Percentiles rank a stretch among this genome's conserved stretches.
Conservation (phyloP, 2,329 filamentous ascomycete genomes). For the Trichophyton benhamiae region DNA sequence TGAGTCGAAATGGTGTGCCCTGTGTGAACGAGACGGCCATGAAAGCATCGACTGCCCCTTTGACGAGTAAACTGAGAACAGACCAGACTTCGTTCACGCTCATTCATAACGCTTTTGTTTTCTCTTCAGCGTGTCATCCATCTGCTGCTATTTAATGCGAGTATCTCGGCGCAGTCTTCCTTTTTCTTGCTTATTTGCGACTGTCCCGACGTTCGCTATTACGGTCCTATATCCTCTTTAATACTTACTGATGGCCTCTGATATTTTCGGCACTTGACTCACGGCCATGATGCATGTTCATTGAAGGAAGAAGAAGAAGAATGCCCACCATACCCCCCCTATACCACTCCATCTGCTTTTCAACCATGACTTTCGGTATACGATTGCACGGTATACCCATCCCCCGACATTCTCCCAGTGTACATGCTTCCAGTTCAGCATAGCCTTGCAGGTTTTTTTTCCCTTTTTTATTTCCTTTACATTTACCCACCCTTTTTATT, state of each 20-base stretch:
- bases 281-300: neutral
- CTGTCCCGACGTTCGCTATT: neutral
- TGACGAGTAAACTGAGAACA: slow-evolving; percentile 47
- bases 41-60: slow-evolving; percentile 92
- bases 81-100: neutral
- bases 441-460: neutral
- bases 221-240: neutral
- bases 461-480: neutral
- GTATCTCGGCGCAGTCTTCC: neutral
- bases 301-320: neutral
- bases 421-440: slow-evolving; percentile 2
- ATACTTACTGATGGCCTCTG: neutral
- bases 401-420: neutral
- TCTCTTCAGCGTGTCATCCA: neutral
- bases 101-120: neutral
- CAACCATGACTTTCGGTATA: neutral
- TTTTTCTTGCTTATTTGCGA: neutral
- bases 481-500: neutral
- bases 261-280: neutral
- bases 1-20: slow-evolving; percentile 84
- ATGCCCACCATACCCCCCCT: neutral
- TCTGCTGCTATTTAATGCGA: neutral
- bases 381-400: neutral
- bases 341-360: neutral
- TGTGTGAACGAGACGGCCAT: slow-evolving; percentile 92